Base-by-base conservation (phyloP, 164 flowering plant genomes). In the Kingdonia uniflora region DNA sequence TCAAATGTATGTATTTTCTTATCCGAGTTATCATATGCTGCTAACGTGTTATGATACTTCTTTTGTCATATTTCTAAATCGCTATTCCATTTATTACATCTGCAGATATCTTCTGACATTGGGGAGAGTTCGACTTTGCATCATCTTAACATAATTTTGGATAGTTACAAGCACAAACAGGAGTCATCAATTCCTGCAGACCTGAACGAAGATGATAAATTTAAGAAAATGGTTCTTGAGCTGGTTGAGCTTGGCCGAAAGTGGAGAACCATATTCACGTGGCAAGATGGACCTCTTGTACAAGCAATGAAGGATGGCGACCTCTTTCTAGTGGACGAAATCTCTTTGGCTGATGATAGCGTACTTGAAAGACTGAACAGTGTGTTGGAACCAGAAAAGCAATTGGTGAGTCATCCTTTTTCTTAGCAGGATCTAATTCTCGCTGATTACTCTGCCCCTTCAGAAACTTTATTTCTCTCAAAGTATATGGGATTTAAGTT, bases 251-350 rank as follows among this genome's bases (percentile, higher is more conserved):
- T 87, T 52, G 69, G 80, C 21, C 69, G 69, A 67, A 77, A 77
- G 66, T 94, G 97, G 97, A 80, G 74, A 68, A 71, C 82, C 20
- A 76, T 94, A 45, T 94, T 89, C 66, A 52, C 55, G 50, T 94
- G 99, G 99, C 85, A 83, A 67, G 96, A 94, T 77, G 99, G 99
- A 6, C 99, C 99, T 37, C 95, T 94, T 58, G 76, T 89, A 47
- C 68, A 82, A 69, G 87, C 99, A 47, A 94, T 94, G 99, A 79
- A 76, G 71, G 66, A 65, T 51, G 99, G 97, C 25, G 77, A 85
- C 69, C 54, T 89, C 10, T 72, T 94, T 69, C 85, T 94, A 61
- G 76, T 85, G n/a, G 99, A 94, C 74, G 99, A 94, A 54, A 87
- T 94, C 46, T 94, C 99, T 12, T 68, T 94, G 71, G 97, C 99